These are phyloP conservation scores for Plasmodium knowlesi DNA, from an alignment of 169 alveolate genomes.

Conservation along the genomic window DNA sequence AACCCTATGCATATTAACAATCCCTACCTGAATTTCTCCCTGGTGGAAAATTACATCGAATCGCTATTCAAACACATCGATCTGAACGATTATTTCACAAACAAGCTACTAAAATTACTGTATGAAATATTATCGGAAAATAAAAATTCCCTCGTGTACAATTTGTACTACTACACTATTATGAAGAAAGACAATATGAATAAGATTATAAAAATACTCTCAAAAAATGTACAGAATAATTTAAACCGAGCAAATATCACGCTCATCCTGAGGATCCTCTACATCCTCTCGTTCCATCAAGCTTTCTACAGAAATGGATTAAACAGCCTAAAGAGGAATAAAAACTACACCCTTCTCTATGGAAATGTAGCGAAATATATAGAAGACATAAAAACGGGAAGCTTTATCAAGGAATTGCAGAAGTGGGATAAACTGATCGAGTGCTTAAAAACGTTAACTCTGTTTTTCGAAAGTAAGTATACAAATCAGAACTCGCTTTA, in stretches of 20 bases:
- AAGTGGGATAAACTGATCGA: slow-evolving; percentile 34
- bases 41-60: slow-evolving; percentile 57
- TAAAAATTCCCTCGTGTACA: slow-evolving; percentile 36
- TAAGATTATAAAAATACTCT: slow-evolving; percentile 36
- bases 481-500: slow-evolving; percentile 67
- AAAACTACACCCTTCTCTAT: slow-evolving; percentile 25
- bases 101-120: slow-evolving; percentile 55
- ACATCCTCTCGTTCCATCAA: slow-evolving; percentile 60
- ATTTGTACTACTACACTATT: slow-evolving; percentile 60
- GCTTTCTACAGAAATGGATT: slow-evolving; percentile 8
- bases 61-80: slow-evolving; percentile 20
- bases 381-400: slow-evolving; percentile 12
- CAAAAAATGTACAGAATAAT: slow-evolving; percentile 43
- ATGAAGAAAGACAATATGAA: slow-evolving; percentile 65
- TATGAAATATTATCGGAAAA: slow-evolving; percentile 73
- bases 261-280: slow-evolving; percentile 49
- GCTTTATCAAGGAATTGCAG: slow-evolving; percentile 56
- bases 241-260: slow-evolving; percentile 62
- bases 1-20: neutral
- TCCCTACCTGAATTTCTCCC: slow-evolving; percentile 59
- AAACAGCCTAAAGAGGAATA: slow-evolving; percentile 4
- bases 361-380: slow-evolving; percentile 39
- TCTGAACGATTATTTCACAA: slow-evolving; percentile 55
- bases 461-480: slow-evolving; percentile 71
- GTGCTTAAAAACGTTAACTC: slow-evolving; percentile 54